phyloP scores from a whole-genome alignment of 345 rosid genomes.

The Reutealis trisperma region DNA sequence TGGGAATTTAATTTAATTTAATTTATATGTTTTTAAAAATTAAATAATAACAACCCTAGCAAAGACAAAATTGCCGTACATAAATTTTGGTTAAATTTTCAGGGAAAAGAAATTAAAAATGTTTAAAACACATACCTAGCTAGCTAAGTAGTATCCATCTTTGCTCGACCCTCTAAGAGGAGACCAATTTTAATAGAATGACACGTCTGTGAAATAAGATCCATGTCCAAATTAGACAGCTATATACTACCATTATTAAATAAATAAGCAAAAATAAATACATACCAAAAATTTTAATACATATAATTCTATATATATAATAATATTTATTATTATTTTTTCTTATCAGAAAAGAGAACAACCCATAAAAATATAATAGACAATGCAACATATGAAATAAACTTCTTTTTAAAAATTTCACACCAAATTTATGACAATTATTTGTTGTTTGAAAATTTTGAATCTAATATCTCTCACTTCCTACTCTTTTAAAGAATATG shows the following conservation, averaged over 20 bases:
- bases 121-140: no score
- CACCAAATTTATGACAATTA: no score
- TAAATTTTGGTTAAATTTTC: neutral
- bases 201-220: conserved; percentile 24
- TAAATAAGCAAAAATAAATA: neutral
- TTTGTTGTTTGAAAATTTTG: no score
- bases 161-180: conserved; percentile 37
- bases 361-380: no score
- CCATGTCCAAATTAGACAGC: neutral
- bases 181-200: conserved; percentile 30
- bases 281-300: neutral
- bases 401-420: no score
- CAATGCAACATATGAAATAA: no score
- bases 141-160: neutral
- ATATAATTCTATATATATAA: neutral
- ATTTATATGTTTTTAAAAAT: conserved; percentile 3
- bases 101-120: no score
- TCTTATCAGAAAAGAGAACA: no score
- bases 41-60: neutral
- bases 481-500: no score
- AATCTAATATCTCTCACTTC: no score
- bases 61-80: conserved; percentile 11
- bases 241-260: neutral
- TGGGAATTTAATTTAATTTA: conserved; percentile 26
- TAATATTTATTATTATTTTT: no score